These are phyloP conservation scores for Imleria badia DNA, from an alignment of 768 basidiomycete species.

Conservation along the genomic window DNA sequence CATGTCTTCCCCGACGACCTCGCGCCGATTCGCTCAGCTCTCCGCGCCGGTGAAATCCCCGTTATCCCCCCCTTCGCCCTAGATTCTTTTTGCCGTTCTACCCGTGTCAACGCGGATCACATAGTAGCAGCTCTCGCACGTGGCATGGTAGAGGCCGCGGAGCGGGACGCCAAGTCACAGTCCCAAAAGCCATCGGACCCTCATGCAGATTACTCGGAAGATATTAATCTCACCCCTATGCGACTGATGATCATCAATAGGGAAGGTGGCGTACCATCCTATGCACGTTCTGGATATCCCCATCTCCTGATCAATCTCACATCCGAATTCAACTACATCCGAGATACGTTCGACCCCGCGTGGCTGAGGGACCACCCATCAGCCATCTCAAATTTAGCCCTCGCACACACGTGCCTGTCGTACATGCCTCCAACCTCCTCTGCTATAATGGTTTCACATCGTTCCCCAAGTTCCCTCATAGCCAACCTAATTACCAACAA, in stretches of 20 bases:
- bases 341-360: conserved; percentile 72
- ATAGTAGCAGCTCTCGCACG: conserved; percentile 84
- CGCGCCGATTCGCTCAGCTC: conserved; percentile 80
- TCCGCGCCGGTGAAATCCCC: conserved; percentile 93
- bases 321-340: conserved; percentile 84
- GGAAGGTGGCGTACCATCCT: conserved; percentile 96
- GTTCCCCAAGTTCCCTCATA: conserved; percentile 92
- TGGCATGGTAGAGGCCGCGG: conserved; percentile 69
- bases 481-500: conserved; percentile 98
- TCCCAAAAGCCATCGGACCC: conserved; percentile 31
- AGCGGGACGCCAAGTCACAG: conserved; percentile 43
- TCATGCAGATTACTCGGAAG: conserved; percentile 43
- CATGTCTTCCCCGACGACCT: conserved; percentile 82
- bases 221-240: conserved; percentile 86
- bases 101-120: conserved; percentile 84
- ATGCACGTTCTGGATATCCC: conserved; percentile 91
- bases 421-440: conserved; percentile 95
- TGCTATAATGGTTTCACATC: conserved; percentile 96
- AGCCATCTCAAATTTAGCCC: conserved; percentile 78
- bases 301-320: conserved; percentile 94
- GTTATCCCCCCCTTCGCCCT: conserved; percentile 92
- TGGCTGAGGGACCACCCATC: conserved; percentile 84
- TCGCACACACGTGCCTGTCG: conserved; percentile 82
- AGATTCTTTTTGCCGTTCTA: conserved; percentile 85
- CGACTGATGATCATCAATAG: conserved; percentile 97